Conservation (phyloP, 306 rosid genomes). For the Cucumis melo region DNA sequence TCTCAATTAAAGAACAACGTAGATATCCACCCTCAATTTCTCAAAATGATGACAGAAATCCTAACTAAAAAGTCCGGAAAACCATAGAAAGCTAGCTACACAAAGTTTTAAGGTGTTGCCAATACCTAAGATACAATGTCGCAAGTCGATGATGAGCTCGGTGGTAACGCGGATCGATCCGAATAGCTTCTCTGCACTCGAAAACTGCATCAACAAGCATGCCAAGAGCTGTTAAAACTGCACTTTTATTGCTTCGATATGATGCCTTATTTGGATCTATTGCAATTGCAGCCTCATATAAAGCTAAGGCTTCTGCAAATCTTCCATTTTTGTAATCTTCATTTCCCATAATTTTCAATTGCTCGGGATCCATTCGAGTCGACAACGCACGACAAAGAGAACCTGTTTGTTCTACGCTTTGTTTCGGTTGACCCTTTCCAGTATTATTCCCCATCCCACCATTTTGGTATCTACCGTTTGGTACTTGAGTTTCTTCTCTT, state of each 20-base stretch:
- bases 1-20: neutral
- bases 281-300: constrained; percentile 78
- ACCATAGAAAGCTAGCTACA: neutral
- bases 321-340: constrained; percentile 83
- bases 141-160: constrained; percentile 87
- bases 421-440: neutral
- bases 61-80: too few species aligned
- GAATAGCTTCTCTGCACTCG: constrained; percentile 83
- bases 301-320: constrained; percentile 71
- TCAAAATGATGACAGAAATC: too few species aligned
- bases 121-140: constrained; percentile 56
- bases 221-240: constrained; percentile 76
- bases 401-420: constrained; percentile 10
- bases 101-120: neutral
- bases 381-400: constrained; percentile 67
- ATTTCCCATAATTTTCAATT: constrained; percentile 77
- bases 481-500: constrained; percentile 12
- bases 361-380: constrained; percentile 81
- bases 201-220: constrained; percentile 68
- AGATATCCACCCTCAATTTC: neutral
- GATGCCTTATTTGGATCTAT: constrained; percentile 75
- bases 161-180: constrained; percentile 67
- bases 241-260: constrained; percentile 78
- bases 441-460: constrained; percentile 9
- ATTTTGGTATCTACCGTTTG: constrained; percentile 13